Conservation (phyloP, 78 protist species). For the Dictyostelium brefeldianum region DNA sequence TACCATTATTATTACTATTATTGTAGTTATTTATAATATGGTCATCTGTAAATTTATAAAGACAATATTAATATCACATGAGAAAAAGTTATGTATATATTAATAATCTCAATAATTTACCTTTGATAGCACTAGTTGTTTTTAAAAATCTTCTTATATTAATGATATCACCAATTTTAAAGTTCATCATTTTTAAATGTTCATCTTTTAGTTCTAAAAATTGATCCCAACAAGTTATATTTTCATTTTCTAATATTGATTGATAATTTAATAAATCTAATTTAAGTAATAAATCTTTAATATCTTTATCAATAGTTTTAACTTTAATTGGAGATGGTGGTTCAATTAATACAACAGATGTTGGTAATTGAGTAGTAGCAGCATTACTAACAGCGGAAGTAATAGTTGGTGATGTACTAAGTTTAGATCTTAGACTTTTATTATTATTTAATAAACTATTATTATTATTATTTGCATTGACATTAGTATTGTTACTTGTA, state of each 20-base stretch:
- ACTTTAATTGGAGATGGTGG: background rate
- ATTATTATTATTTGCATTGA: background rate
- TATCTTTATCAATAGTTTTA: background rate
- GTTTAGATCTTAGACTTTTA: background rate
- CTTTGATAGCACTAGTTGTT: background rate
- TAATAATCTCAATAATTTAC: background rate
- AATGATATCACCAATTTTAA: slow-evolving; percentile 11
- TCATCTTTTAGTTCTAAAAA: background rate
- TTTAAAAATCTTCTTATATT: background rate
- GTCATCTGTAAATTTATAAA: background rate
- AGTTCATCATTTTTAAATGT: slow-evolving; percentile 6
- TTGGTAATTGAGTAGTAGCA: too few species aligned
- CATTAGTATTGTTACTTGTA: background rate
- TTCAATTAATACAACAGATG: too few species aligned
- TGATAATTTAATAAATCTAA: slow-evolving; percentile 22
- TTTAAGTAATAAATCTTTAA: slow-evolving; percentile 8
- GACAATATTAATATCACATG: background rate
- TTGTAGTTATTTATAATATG: background rate
- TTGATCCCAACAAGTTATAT: slow-evolving; percentile 14
- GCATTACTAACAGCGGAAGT: background rate
- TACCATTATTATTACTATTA: background rate
- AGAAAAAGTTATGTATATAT: background rate
- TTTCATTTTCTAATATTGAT: slow-evolving; percentile 14
- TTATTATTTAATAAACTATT: background rate
- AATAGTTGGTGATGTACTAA: background rate